A percentile compares a stretch with the other conserved stretches of the same genome.
These are phyloP conservation scores for Citrullus mucosospermus DNA, from an alignment of 306 rosid genomes.

Conservation along the genomic window DNA sequence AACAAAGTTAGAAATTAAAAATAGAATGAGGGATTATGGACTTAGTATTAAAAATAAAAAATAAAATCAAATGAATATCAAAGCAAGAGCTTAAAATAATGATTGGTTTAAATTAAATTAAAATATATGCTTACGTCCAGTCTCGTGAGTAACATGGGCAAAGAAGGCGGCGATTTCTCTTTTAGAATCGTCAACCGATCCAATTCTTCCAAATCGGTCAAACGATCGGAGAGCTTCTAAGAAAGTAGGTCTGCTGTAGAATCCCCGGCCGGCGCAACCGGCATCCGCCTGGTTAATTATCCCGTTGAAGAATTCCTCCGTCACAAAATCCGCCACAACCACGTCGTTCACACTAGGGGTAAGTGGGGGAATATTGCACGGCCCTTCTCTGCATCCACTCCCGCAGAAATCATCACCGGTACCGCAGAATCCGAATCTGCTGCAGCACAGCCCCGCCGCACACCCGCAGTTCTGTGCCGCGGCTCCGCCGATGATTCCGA, in stretches of 20 bases:
- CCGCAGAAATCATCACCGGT: constrained; percentile 36
- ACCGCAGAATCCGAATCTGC: constrained; percentile 56
- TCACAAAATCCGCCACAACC: constrained; percentile 40
- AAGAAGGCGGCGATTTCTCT: constrained; percentile 81
- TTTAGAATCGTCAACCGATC: constrained; percentile 39
- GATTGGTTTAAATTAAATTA: no score
- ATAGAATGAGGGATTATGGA: no score
- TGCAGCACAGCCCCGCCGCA: constrained; percentile 40
- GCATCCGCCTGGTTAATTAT: constrained; percentile 35
- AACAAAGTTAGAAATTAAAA: no score
- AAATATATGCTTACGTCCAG: constrained; percentile 27
- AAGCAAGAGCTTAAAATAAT: no score
- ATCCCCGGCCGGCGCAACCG: constrained; percentile 45
- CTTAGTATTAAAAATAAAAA: no score
- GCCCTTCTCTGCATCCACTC: constrained; percentile 46
- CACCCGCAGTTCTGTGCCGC: constrained; percentile 53
- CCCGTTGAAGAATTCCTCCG: constrained; percentile 31
- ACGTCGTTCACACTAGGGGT: constrained; percentile 15
- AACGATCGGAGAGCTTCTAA: constrained; percentile 40
- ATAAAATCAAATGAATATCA: no score
- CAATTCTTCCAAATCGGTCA: constrained; percentile 27
- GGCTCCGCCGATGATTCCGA: constrained; percentile 2
- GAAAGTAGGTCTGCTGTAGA: constrained; percentile 41
- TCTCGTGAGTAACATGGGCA: constrained; percentile 75
- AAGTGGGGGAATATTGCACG: constrained; percentile 22